Evolutionary conservation across 257 asterid genomes (phyloP).

Genomic region (Verbena officinalis): DNA sequence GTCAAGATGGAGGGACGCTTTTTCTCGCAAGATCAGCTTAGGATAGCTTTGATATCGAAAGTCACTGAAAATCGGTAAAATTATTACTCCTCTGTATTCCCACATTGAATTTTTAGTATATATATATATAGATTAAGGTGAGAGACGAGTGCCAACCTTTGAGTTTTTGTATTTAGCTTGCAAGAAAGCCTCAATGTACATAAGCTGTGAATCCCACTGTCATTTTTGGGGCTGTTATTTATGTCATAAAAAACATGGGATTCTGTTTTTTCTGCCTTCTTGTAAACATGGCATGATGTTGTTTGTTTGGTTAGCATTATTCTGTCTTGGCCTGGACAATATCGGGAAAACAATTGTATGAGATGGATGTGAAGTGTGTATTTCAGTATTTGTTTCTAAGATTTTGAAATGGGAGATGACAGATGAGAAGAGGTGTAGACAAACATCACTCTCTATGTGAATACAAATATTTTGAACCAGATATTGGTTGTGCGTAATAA

Average conservation of each 20-base stretch:
- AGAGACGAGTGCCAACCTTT: conserved; percentile 14
- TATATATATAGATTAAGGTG: conserved; percentile 5
- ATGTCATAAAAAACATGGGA: conserved; percentile 9
- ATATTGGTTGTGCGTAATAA: too few relatives aligned
- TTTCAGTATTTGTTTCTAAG: not conserved
- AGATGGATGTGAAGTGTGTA: too few relatives aligned
- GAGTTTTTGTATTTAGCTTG: conserved; percentile 14
- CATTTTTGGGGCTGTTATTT: conserved; percentile 20
- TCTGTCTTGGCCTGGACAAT: not conserved
- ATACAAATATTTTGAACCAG: not conserved
- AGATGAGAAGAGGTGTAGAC: not conserved
- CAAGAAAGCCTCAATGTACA: conserved; percentile 14
- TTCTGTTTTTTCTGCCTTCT: not conserved
- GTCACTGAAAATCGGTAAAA: conserved; percentile 42
- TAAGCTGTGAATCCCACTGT: conserved; percentile 5
- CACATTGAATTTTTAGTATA: conserved; percentile 6
- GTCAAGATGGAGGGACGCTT: conserved; percentile 75
- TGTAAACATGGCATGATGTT: not conserved
- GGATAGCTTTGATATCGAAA: conserved; percentile 57
- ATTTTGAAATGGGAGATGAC: not conserved
- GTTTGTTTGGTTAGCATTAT: not conserved
- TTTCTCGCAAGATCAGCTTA: conserved; percentile 76
- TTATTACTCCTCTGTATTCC: not conserved
- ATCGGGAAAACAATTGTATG: too few relatives aligned
- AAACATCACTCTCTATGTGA: not conserved